Conservation (phyloP, 331 rosid species). For the Stylosanthes scabra region DNA sequence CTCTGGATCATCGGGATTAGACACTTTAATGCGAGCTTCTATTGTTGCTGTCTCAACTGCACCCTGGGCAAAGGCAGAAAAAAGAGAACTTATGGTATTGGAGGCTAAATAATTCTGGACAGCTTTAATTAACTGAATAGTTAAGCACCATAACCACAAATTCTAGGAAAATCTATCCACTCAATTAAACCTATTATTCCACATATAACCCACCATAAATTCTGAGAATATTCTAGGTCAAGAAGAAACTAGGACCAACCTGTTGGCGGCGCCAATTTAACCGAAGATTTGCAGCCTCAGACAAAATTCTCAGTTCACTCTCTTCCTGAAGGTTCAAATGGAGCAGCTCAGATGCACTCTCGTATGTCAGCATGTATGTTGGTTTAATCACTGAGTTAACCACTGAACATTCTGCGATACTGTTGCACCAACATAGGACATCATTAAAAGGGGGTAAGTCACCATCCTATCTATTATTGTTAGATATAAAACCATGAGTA, state of each 20-base stretch:
- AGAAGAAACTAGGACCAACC: conserved; percentile 50
- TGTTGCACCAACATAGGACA: conserved; percentile 47
- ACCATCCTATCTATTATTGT: conserved; percentile 5
- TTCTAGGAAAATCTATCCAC: conserved; percentile 10
- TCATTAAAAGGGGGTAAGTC: conserved; percentile 24
- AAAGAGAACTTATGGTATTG: conserved; percentile 22
- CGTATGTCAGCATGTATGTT: conserved; percentile 96
- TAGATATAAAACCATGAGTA: too few species aligned
- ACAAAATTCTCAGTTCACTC: conserved; percentile 75
- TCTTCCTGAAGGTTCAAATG: conserved; percentile 89
- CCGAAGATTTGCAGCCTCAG: conserved; percentile 90
- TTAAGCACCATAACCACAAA: neutral
- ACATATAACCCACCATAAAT: neutral
- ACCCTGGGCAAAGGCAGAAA: conserved; percentile 65
- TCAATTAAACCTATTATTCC: neutral
- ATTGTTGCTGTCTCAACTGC: conserved; percentile 79
- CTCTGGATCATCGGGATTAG: conserved; percentile 81
- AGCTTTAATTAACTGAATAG: neutral
- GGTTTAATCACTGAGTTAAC: conserved; percentile 88
- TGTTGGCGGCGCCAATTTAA: conserved; percentile 84
- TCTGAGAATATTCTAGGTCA: neutral
- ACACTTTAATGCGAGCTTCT: conserved; percentile 92
- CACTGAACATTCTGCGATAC: conserved; percentile 94
- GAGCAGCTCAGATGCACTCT: conserved; percentile 94
- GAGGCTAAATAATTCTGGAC: conserved; percentile 28